Evolutionary conservation across 192 early-diverging fungal species (phyloP).

Genomic region (Diversispora eburnea): DNA sequence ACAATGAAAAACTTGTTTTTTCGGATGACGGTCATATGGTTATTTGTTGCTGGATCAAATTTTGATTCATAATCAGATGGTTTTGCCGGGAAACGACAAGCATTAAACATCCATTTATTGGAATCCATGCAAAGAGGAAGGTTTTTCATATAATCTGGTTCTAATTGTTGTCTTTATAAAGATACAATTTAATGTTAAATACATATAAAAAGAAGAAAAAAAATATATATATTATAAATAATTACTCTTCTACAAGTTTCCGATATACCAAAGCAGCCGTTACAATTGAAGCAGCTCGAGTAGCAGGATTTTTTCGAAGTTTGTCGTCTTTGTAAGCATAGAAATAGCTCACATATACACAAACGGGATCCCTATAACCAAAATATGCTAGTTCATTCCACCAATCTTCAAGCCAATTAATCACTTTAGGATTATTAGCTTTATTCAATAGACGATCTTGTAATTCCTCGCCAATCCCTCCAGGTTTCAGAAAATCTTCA

Average conservation of each 20-base stretch:
- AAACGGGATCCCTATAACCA: conserved; percentile 94
- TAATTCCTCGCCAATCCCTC: conserved; percentile 77
- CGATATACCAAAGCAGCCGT: conserved; percentile 90
- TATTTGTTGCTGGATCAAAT: conserved; percentile 70
- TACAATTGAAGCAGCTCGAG: conserved; percentile 85
- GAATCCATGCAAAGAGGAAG: conserved; percentile 83
- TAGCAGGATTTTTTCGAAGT: conserved; percentile 67
- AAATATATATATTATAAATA: not conserved
- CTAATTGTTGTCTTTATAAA: conserved; percentile 56
- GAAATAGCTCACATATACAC: conserved; percentile 95
- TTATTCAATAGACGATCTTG: conserved; percentile 80
- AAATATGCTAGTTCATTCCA: conserved; percentile 96
- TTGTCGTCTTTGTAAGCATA: conserved; percentile 91
- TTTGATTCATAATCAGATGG: conserved; percentile 77
- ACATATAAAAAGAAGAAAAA: not conserved
- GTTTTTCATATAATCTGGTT: conserved; percentile 77
- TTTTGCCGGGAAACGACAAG: conserved; percentile 83
- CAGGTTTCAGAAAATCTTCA: conserved; percentile 74
- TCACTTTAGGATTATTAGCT: conserved; percentile 65
- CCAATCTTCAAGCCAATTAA: conserved; percentile 96
- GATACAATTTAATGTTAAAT: not conserved
- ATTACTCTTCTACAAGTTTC: conserved; percentile 64
- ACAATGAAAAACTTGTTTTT: conserved; percentile 89
- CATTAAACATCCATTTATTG: conserved; percentile 97
- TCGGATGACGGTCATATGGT: conserved; percentile 82